phyloP scores from a whole-genome alignment of 805 yeast genomes.

The Metschnikowia rubicola region DNA sequence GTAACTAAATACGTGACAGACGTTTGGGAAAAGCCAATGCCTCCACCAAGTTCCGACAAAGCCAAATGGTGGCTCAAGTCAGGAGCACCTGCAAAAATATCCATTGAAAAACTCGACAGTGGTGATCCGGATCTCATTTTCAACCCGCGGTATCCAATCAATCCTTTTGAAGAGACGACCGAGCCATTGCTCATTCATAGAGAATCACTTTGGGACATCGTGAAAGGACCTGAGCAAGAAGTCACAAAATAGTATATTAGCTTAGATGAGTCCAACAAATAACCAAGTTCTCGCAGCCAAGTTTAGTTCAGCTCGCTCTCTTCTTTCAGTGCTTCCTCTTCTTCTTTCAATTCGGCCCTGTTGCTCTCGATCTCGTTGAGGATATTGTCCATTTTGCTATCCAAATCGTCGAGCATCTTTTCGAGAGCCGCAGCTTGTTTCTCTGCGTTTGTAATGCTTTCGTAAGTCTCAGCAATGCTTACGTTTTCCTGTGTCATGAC shows the following conservation, averaged over 20 bases:
- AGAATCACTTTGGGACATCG: slow-evolving; percentile 12
- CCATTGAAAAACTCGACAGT: slow-evolving; percentile 43
- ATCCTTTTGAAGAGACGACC: slow-evolving; percentile 62
- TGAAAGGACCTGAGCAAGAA: neutral
- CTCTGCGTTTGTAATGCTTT: slow-evolving; percentile 66
- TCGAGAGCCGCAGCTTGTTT: slow-evolving; percentile 58
- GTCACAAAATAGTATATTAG: neutral
- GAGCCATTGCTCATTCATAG: slow-evolving; percentile 51
- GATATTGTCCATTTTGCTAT: slow-evolving; percentile 58
- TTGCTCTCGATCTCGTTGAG: slow-evolving; percentile 44
- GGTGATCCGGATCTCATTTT: slow-evolving; percentile 34
- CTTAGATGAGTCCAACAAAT: too few species aligned
- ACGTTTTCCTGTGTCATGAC: slow-evolving; percentile 30
- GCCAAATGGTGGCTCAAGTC: slow-evolving; percentile 91
- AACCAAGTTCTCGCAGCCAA: too few species aligned
- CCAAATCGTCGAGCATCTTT: slow-evolving; percentile 60
- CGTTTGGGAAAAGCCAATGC: slow-evolving; percentile 47
- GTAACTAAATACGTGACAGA: slow-evolving; percentile 25
- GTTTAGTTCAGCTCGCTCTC: neutral
- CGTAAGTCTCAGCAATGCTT: slow-evolving; percentile 54
- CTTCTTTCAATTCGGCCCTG: slow-evolving; percentile 5
- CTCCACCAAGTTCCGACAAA: slow-evolving; percentile 84
- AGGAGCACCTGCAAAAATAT: slow-evolving; percentile 70
- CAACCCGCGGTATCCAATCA: slow-evolving; percentile 66
- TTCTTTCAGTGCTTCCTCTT: neutral